phyloP scores from a whole-genome alignment of 768 basidiomycete species.

The Amyloporia xantha region DNA sequence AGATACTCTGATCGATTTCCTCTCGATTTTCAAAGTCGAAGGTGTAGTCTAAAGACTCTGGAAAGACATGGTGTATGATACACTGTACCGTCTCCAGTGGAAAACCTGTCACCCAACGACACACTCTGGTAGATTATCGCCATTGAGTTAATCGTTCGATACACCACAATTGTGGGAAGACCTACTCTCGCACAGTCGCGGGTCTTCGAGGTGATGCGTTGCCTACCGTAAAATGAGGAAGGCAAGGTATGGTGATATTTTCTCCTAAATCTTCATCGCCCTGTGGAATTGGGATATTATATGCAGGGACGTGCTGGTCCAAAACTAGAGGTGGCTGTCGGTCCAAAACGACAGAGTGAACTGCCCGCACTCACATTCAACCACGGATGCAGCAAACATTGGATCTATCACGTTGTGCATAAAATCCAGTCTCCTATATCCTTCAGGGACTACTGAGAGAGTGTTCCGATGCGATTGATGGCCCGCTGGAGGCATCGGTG shows the following conservation, averaged over 20 bases:
- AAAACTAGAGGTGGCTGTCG: constrained; percentile 1
- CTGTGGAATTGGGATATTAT: neutral
- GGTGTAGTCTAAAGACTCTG: constrained; percentile 24
- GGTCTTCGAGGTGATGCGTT: constrained; percentile 19
- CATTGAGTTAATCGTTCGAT: no score
- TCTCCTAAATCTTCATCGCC: neutral
- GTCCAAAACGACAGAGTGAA: neutral
- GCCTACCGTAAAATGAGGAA: constrained; percentile 30
- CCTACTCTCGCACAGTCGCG: constrained; percentile 37
- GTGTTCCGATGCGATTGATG: constrained; percentile 40
- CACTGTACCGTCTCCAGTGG: constrained; percentile 46
- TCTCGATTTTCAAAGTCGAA: constrained; percentile 20
- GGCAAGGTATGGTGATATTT: constrained; percentile 24
- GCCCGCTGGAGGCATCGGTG: constrained; percentile 16
- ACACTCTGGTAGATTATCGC: constrained; percentile 34
- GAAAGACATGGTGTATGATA: constrained; percentile 28
- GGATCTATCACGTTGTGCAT: constrained; percentile 25
- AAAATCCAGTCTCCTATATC: constrained; percentile 45
- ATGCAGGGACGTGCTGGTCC: neutral
- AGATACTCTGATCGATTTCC: constrained; percentile 11
- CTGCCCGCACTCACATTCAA: neutral
- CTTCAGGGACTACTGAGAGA: constrained; percentile 35
- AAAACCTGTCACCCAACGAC: constrained; percentile 43
- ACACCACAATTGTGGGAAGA: constrained; percentile 7
- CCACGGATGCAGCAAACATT: neutral